These are phyloP conservation scores for Linnemannia hyalina DNA, from an alignment of 192 early-diverging fungal genomes.

Conservation along the genomic window DNA sequence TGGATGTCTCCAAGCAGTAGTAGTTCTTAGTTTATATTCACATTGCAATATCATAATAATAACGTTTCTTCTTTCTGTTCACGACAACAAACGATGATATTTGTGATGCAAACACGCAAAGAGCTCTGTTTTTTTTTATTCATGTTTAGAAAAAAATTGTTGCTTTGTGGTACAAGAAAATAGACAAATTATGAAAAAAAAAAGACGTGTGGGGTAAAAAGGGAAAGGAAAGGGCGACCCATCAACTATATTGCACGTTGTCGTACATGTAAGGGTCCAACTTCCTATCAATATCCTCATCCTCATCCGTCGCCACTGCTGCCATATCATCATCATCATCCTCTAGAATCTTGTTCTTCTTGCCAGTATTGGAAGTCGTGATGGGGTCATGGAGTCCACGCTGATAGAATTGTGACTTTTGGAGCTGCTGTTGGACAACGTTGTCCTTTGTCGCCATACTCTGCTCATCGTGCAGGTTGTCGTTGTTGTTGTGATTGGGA, in stretches of 20 bases:
- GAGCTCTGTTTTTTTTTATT: too few species aligned
- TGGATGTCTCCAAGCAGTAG: slow-evolving; percentile 7
- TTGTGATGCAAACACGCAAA: too few species aligned
- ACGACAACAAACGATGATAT: too few species aligned
- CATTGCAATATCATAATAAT: too few species aligned
- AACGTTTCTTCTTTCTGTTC: too few species aligned
- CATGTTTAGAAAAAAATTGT: too few species aligned
- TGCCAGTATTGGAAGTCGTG: neutral
- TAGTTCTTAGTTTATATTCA: neutral
- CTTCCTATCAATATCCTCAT: neutral
- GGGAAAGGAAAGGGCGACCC: neutral
- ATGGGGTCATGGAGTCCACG: neutral
- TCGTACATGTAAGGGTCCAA: slow-evolving; percentile 9
- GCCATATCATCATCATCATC: neutral
- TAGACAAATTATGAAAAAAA: too few species aligned
- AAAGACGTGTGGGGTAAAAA: too few species aligned
- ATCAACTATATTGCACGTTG: slow-evolving; percentile 12
- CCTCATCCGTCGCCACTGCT: neutral
- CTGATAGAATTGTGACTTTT: slow-evolving; percentile 1
- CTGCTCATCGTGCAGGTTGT: neutral
- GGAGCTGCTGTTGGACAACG: neutral
- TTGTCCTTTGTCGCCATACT: slow-evolving; percentile 7
- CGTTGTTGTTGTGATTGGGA: neutral
- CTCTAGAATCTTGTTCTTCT: neutral
- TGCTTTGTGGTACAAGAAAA: too few species aligned